Evolutionary conservation across 2,329 filamentous ascomycete genomes (phyloP), one percentile per base, ranked within the genome.

Genomic region (Pseudogymnoascus sp.): DNA sequence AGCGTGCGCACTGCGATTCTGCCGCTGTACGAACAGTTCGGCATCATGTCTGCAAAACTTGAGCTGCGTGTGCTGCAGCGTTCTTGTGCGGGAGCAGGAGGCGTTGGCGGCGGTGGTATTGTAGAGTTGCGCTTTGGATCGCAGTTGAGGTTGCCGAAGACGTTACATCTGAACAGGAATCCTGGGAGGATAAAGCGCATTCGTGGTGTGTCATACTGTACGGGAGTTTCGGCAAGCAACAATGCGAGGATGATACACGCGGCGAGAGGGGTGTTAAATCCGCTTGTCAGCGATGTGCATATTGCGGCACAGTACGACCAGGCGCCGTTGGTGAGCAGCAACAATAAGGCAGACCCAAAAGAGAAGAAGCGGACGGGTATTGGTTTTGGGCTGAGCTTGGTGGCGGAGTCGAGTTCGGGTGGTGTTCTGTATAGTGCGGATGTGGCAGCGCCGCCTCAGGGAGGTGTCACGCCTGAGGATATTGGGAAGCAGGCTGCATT

Each of bases 221-320:
- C 90, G 0, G 94, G 95, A 54, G 92, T 97, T 0, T 89, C 90
- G 9, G 93, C 90, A 0, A 92, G 88, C 58, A 97, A 97, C 74
- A 99, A 97, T 72, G 90, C 88, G 64, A 83, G 94, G 66, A 95
- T 97, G 89, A 99, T 97, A 70, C 90, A 96, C 70, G 84, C 88
- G 2, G 92, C 92, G 9, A 82, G 93, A 68, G 91, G 91, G 57
- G 82, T 99, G 9, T 79, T 99, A 54, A 99, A 99, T 73, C 81
- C 86, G 4, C 81, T 99, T 62, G 87, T 90, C 3, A 84, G 88
- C 5, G 94, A 99, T 71, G 93, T 96, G 44, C 94, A 97, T 73
- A 86, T 99, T 66, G 96, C 90, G 2, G 86, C 86, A 4, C 85
- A 88, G 65, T 91, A 92, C 66, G 90, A 89, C 66, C 81, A 84